Evolutionary conservation across 2,329 filamentous ascomycete genomes (phyloP), one percentile per base, ranked within the genome.

Genomic region (Penicillium thymicola): DNA sequence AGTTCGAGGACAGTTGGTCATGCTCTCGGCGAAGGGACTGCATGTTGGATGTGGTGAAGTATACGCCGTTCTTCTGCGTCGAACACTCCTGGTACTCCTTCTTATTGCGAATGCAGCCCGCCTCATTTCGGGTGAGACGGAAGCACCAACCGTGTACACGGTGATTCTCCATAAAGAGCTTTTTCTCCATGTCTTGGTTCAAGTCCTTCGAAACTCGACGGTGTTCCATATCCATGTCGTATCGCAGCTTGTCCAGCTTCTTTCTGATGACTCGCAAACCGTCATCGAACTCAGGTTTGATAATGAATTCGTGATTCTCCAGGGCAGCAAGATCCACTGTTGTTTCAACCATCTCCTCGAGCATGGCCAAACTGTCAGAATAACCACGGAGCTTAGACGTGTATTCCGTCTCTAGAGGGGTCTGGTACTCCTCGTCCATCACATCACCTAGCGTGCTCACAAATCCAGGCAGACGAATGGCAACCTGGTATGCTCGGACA

Each of bases 31-130:
- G 88, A 67, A 92, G 84, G 27, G 86, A 82, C 69, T 92, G 88
- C 66, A 99, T 81, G 32, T 83, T 86, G 52, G 85, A 86, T 4
- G 94, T 99, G 1, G 94, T 97, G 75, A 99, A 99, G 78, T 94
- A 99, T 54, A 97, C 94, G 42, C 94, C 94, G 72, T 97, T 99
- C 82, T 99, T 99, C 76, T 97, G 94, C 0, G 95, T 99, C 0
- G 92, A 96, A 72, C 92, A 96, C 74, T 99, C 94, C 67, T 93
- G 89, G 67, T 97, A 99, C 48, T 86, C 82, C 57, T 85, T 87
- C 70, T 94, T 96, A 75, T 95, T 95, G 59, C 94, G 88, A 66
- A 99, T 99, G 67, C 90, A 95, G 16, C 89, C 88, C 1, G 94
- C 91, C 77, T 99, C 94, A 57, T 80, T 93, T 57, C 94, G 84